phyloP scores from a whole-genome alignment of 2,329 filamentous ascomycete species.

The Zalaria sp. region DNA sequence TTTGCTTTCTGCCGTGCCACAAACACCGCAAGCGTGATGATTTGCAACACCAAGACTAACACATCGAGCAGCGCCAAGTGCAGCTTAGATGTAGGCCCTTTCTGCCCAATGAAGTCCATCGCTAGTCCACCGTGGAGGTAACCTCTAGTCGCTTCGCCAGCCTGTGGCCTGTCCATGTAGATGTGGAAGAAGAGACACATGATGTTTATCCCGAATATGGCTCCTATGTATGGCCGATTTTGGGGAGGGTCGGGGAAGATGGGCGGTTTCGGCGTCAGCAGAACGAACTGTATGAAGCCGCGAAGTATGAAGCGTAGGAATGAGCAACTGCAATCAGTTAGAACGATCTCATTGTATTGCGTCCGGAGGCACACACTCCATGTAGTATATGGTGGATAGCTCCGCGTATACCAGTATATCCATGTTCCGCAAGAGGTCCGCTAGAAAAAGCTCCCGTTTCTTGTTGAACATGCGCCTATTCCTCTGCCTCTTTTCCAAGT shows the following conservation, averaged over 20 bases:
- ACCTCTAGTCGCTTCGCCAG: slow-evolving; percentile 32
- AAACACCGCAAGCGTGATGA: slow-evolving; percentile 41
- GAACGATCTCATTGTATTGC: background rate
- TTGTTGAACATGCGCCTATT: slow-evolving; percentile 21
- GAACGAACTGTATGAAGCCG: slow-evolving; percentile 40
- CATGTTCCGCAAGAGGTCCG: slow-evolving; percentile 41
- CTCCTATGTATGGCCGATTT: slow-evolving; percentile 35
- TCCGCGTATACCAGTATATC: slow-evolving; percentile 48
- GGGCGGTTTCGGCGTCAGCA: slow-evolving; percentile 44
- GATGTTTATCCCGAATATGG: slow-evolving; percentile 37
- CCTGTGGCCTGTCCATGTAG: slow-evolving; percentile 23
- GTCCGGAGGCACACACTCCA: slow-evolving; percentile 39
- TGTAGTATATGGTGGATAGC: slow-evolving; percentile 47
- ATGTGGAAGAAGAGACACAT: slow-evolving; percentile 42
- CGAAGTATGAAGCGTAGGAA: slow-evolving; percentile 42
- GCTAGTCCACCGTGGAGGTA: slow-evolving; percentile 49
- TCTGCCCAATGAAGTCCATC: slow-evolving; percentile 51
- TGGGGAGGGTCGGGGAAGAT: slow-evolving; percentile 35
- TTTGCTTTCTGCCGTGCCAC: slow-evolving; percentile 37
- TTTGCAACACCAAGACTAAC: slow-evolving; percentile 39
- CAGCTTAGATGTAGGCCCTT: slow-evolving; percentile 39
- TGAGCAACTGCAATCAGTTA: slow-evolving; percentile 33
- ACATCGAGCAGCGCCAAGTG: slow-evolving; percentile 39
- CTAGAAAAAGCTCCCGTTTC: slow-evolving; percentile 34
- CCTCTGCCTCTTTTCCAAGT: slow-evolving; percentile 13